Evolutionary conservation across 2,329 filamentous ascomycete species (phyloP).

Genomic region (Aureobasidium sp.): DNA sequence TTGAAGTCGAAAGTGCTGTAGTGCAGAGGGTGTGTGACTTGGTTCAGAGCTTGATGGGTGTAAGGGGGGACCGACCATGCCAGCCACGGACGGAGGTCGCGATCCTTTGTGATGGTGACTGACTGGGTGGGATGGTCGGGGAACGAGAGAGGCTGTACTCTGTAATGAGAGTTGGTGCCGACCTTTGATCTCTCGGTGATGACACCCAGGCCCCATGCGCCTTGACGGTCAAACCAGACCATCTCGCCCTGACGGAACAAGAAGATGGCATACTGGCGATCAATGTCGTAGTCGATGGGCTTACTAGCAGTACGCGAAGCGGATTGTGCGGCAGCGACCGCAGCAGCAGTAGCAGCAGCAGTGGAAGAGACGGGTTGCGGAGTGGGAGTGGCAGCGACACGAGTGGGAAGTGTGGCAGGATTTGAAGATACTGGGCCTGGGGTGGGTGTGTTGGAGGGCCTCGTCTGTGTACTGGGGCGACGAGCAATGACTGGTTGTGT

Average conservation of each 20-base stretch:
- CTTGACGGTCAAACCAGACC: slow-evolving; percentile 46
- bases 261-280: slow-evolving; percentile 39
- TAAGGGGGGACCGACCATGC: slow-evolving; percentile 49
- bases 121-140: slow-evolving; percentile 14
- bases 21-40: slow-evolving; percentile 25
- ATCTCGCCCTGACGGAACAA: slow-evolving; percentile 47
- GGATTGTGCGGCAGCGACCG: slow-evolving; percentile 8
- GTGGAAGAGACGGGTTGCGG: slow-evolving; percentile 14
- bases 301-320: slow-evolving; percentile 12
- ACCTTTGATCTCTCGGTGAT: slow-evolving; percentile 38
- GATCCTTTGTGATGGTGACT: slow-evolving; percentile 35
- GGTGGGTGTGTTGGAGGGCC: neutral
- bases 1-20: slow-evolving; percentile 47
- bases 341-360: slow-evolving; percentile 15
- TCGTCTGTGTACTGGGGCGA: slow-evolving; percentile 12
- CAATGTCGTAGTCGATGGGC: slow-evolving; percentile 39
- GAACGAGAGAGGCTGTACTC: slow-evolving; percentile 33
- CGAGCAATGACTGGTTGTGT: slow-evolving; percentile 15
- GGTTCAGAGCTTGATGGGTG: slow-evolving; percentile 37
- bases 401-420: neutral
- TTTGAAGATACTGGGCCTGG: neutral
- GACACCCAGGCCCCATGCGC: slow-evolving; percentile 46
- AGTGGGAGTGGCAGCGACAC: neutral
- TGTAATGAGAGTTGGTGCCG: slow-evolving; percentile 18
- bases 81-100: slow-evolving; percentile 47